Evolutionary conservation across 2,329 filamentous ascomycete species (phyloP).

Genomic region (Fusarium avenaceum): DNA sequence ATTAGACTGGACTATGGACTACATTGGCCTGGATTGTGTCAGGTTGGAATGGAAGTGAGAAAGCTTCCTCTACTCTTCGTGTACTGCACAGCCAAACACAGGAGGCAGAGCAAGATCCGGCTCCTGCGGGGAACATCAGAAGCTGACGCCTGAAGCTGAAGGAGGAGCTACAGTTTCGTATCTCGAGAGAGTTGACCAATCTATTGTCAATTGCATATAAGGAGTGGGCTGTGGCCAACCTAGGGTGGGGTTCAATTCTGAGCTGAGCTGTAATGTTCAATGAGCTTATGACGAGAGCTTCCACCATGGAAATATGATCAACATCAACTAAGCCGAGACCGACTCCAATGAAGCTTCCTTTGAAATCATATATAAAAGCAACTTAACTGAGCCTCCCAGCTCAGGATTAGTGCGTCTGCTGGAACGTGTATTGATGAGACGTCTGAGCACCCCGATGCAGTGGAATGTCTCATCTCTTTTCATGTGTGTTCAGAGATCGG

Average conservation of each 20-base stretch:
- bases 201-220: slow-evolving; percentile 3
- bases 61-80: slow-evolving; percentile 2
- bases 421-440: slow-evolving; percentile 26
- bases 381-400: slow-evolving; percentile 13
- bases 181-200: background rate
- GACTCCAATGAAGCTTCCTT: slow-evolving; percentile 9
- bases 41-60: slow-evolving; percentile 34
- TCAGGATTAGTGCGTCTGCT: slow-evolving; percentile 24
- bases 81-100: background rate
- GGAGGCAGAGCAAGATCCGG: slow-evolving; percentile 3
- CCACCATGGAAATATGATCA: background rate
- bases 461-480: slow-evolving; percentile 20
- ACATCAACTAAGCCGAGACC: slow-evolving; percentile 25
- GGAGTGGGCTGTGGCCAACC: slow-evolving; percentile 8
- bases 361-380: background rate
- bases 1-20: slow-evolving; percentile 1
- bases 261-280: background rate
- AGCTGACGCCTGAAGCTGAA: background rate
- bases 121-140: slow-evolving; percentile 11
- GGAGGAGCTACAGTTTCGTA: too few relatives aligned
- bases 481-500: slow-evolving; percentile 4
- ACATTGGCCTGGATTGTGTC: background rate
- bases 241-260: slow-evolving; percentile 6
- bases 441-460: slow-evolving; percentile 5
- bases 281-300: slow-evolving; percentile 14